Percentiles rank a stretch among this genome's conserved stretches.
phyloP scores from a whole-genome alignment of 257 asterid genomes.

The Solanum sejunctum region DNA sequence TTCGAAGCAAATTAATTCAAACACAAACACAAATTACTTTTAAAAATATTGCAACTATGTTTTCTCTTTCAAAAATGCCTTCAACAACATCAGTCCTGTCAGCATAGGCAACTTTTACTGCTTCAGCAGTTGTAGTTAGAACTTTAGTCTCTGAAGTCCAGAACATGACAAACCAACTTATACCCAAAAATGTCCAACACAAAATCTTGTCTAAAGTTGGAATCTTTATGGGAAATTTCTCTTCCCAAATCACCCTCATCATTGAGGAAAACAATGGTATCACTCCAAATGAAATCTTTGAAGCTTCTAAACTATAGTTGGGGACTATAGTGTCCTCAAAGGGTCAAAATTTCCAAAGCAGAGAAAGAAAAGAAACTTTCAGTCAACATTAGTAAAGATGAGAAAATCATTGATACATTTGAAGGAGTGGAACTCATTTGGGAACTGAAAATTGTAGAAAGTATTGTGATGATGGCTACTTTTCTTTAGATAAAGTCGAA shows the following conservation, averaged over 20 bases:
- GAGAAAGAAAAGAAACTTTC: neutral
- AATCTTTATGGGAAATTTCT: neutral
- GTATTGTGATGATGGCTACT: neutral
- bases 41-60: neutral
- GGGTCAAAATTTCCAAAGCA: conserved; percentile 5
- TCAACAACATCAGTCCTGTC: conserved; percentile 10
- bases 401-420: conserved; percentile 7
- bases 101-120: conserved; percentile 11
- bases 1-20: neutral
- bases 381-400: conserved; percentile 1
- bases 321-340: neutral
- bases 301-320: conserved; percentile 9
- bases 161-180: conserved; percentile 7
- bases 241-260: neutral
- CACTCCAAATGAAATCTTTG: conserved; percentile 5
- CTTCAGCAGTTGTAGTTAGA: conserved; percentile 3
- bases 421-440: conserved; percentile 4
- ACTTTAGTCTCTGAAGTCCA: conserved; percentile 11
- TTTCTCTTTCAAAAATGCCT: conserved; percentile 4
- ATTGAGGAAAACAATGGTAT: conserved; percentile 8
- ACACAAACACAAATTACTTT: neutral
- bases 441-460: conserved; percentile 1
- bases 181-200: conserved; percentile 9
- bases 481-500: neutral
- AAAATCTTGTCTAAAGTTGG: conserved; percentile 16